phyloP scores from a whole-genome alignment of 345 rosid species.

The Pugionium cornutum region DNA sequence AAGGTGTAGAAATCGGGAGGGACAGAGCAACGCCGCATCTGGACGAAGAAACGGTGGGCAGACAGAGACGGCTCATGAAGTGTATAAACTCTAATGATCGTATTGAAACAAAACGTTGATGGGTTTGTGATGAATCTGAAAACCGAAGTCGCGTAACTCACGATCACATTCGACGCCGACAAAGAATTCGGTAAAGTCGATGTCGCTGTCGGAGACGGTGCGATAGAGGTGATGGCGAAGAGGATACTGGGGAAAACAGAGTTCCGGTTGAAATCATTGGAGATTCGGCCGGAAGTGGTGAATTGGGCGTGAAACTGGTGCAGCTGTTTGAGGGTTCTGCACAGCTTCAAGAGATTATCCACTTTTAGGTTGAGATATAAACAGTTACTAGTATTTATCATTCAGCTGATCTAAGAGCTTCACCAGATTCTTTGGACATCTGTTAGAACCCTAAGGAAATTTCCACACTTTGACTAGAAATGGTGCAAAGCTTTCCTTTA shows the following conservation, averaged over 20 bases:
- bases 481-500: slow-evolving; percentile 8
- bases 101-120: slow-evolving; percentile 60
- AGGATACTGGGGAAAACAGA: slow-evolving; percentile 47
- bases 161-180: slow-evolving; percentile 9
- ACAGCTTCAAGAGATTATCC: slow-evolving; percentile 33
- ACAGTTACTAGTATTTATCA: slow-evolving; percentile 18
- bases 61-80: slow-evolving; percentile 52
- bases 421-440: neutral
- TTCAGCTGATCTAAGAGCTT: slow-evolving; percentile 13
- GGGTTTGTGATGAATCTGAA: slow-evolving; percentile 53
- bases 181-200: slow-evolving; percentile 8
- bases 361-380: neutral
- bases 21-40: slow-evolving; percentile 57
- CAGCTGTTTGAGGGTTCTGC: slow-evolving; percentile 34
- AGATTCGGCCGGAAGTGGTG: slow-evolving; percentile 34
- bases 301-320: slow-evolving; percentile 38
- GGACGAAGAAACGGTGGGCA: slow-evolving; percentile 54
- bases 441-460: too few species aligned
- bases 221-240: slow-evolving; percentile 42
- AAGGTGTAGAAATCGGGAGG: slow-evolving; percentile 62
- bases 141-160: slow-evolving; percentile 46
- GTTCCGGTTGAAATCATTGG: neutral
- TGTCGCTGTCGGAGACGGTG: slow-evolving; percentile 26
- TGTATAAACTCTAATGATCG: slow-evolving; percentile 51
- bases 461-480: neutral